Conservation (phyloP, 1,284 basidiomycete genomes). For the Phellinidium pouzarii region DNA sequence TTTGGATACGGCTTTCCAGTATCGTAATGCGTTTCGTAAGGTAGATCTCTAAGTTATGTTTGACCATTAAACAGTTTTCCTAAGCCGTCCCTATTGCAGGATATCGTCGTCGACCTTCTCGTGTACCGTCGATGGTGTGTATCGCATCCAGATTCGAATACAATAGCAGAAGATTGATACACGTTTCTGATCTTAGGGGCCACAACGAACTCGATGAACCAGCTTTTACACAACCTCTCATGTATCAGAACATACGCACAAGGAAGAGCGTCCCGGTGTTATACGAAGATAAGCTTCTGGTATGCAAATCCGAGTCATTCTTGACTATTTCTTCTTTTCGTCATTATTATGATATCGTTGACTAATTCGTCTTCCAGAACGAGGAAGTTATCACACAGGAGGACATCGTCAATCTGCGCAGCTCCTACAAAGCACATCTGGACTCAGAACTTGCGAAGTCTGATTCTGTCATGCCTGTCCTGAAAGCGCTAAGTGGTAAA, state of each 20-base stretch:
- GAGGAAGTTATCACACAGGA: slow-evolving; percentile 48
- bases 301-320: too few species aligned
- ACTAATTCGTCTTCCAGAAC: slow-evolving; percentile 2
- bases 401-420: slow-evolving; percentile 45
- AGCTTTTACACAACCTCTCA: slow-evolving; percentile 81
- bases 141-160: neutral
- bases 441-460: slow-evolving; percentile 50
- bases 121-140: slow-evolving; percentile 77
- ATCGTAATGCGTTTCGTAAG: slow-evolving; percentile 79
- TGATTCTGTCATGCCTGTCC: slow-evolving; percentile 41
- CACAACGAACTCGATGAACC: slow-evolving; percentile 93
- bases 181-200: slow-evolving; percentile 38
- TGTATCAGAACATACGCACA: slow-evolving; percentile 81
- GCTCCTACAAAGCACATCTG: slow-evolving; percentile 53
- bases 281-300: slow-evolving; percentile 75
- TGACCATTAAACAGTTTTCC: neutral
- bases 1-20: slow-evolving; percentile 75
- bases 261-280: slow-evolving; percentile 73
- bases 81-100: slow-evolving; percentile 33
- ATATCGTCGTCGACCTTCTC: slow-evolving; percentile 82
- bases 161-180: neutral
- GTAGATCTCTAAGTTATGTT: slow-evolving; percentile 26
- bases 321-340: neutral
- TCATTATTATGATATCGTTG: neutral
- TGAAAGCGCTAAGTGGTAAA: slow-evolving; percentile 47